phyloP scores from a whole-genome alignment of 2,329 filamentous ascomycete genomes.

The Penicillium sumatraense region DNA sequence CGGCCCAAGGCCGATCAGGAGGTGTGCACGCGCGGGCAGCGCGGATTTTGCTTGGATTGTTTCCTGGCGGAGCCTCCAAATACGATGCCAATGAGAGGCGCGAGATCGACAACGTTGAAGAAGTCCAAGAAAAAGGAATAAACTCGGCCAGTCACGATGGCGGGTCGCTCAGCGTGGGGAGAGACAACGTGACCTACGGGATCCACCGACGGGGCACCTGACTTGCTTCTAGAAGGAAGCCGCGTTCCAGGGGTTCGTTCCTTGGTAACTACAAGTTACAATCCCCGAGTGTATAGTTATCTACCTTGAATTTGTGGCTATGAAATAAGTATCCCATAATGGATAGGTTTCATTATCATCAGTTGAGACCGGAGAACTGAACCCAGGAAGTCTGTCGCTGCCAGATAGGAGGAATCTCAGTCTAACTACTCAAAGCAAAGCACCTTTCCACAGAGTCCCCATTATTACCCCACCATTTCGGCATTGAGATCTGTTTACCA shows the following conservation, averaged over 20 bases:
- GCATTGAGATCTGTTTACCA: conserved; percentile 62
- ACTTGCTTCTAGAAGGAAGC: conserved; percentile 13
- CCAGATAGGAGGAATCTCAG: too few relatives aligned
- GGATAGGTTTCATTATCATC: too few relatives aligned
- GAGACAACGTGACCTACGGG: conserved; percentile 23
- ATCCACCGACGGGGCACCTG: conserved; percentile 12
- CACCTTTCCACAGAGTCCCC: conserved; percentile 60
- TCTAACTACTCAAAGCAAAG: conserved; percentile 53
- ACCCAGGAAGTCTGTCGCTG: too few relatives aligned
- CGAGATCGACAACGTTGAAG: conserved; percentile 27
- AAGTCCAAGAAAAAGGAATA: conserved; percentile 19
- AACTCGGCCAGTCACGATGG: conserved; percentile 26
- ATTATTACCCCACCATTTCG: conserved; percentile 69
- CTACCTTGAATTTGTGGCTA: too few relatives aligned
- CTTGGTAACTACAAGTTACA: too few relatives aligned
- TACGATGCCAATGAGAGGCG: conserved; percentile 23
- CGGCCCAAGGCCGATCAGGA: conserved; percentile 7
- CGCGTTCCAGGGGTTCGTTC: background rate
- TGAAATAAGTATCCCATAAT: too few relatives aligned
- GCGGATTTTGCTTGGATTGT: conserved; percentile 20
- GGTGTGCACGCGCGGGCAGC: conserved; percentile 20
- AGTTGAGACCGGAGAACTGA: too few relatives aligned
- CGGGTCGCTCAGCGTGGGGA: conserved; percentile 25
- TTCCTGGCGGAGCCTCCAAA: background rate
- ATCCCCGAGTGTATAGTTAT: too few relatives aligned